These are phyloP conservation scores for Sutorius australiensis DNA, from an alignment of 768 basidiomycete genomes.

Conservation along the genomic window DNA sequence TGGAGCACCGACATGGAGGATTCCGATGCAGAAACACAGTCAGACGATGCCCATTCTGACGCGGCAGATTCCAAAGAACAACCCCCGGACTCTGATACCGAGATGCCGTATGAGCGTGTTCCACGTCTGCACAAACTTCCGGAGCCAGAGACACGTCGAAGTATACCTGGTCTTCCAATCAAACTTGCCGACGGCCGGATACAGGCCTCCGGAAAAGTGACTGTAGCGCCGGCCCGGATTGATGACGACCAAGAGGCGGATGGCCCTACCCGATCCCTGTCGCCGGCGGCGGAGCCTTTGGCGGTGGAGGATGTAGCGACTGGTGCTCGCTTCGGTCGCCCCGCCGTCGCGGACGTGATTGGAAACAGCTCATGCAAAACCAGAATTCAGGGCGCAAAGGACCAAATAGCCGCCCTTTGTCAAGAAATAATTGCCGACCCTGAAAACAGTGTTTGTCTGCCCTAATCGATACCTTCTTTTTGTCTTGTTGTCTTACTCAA, in stretches of 20 bases:
- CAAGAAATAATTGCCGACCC: conserved; percentile 94
- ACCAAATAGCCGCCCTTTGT: conserved; percentile 90
- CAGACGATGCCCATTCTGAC: conserved; percentile 8
- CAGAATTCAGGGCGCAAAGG: conserved; percentile 76
- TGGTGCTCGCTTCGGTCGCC: conserved; percentile 84
- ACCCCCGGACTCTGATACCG: conserved; percentile 48
- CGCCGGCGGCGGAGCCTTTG: conserved; percentile 22
- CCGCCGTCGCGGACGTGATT: conserved; percentile 71
- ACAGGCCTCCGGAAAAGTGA: conserved; percentile 47
- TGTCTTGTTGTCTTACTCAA: conserved; percentile 12
- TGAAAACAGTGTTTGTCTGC: conserved; percentile 78
- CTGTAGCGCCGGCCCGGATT: conserved; percentile 12
- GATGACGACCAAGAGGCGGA: conserved; percentile 33
- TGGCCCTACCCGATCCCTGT: conserved; percentile 33
- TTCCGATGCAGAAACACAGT: conserved; percentile 24
- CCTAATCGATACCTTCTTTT: neutral
- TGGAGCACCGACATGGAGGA: conserved; percentile 47
- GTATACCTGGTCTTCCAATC: conserved; percentile 71
- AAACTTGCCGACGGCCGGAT: conserved; percentile 82
- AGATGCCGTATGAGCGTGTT: conserved; percentile 70
- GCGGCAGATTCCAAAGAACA: conserved; percentile 11
- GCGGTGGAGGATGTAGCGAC: conserved; percentile 70
- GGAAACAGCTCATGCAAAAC: conserved; percentile 59
- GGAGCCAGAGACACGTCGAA: conserved; percentile 45
- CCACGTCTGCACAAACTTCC: conserved; percentile 50